Percentiles rank a stretch among this genome's conserved stretches.
Evolutionary conservation across 169 alveolate species (phyloP).

Genomic region (Eimeria praecox): DNA sequence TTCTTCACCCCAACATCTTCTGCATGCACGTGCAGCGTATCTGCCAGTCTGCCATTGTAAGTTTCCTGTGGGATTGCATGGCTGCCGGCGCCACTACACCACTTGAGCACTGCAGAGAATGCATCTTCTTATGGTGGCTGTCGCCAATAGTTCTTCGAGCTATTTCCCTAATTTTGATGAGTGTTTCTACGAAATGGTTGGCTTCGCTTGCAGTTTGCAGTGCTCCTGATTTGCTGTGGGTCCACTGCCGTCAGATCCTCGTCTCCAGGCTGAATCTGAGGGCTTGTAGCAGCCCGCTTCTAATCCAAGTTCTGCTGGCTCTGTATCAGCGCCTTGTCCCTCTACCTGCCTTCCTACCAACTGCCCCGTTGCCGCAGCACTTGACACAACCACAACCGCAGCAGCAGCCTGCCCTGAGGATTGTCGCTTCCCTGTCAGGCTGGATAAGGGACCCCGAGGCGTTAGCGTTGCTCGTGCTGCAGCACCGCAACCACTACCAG

Average conservation of each 20-base stretch:
- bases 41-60: conserved; percentile 59
- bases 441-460: conserved; percentile 59
- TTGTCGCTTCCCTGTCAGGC: conserved; percentile 15
- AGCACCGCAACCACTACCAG: conserved; percentile 77
- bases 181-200: background rate
- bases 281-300: conserved; percentile 72
- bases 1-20: conserved; percentile 80
- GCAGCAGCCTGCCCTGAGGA: conserved; percentile 68
- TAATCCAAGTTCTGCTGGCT: conserved; percentile 69
- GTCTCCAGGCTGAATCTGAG: conserved; percentile 65
- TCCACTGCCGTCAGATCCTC: conserved; percentile 31
- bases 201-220: background rate
- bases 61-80: background rate
- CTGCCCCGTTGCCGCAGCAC: conserved; percentile 71
- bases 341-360: conserved; percentile 78
- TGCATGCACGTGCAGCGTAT: conserved; percentile 76
- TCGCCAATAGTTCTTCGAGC: background rate
- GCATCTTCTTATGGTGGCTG: background rate
- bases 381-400: conserved; percentile 64
- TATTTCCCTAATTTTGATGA: background rate
- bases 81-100: background rate
- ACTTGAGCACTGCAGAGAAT: background rate
- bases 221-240: background rate
- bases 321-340: conserved; percentile 71
- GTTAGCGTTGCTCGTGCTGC: conserved; percentile 48